A percentile compares a stretch with the other conserved stretches of the same genome.
These are phyloP conservation scores for Acacia acuminata DNA, from an alignment of 306 rosid genomes.

Conservation along the genomic window DNA sequence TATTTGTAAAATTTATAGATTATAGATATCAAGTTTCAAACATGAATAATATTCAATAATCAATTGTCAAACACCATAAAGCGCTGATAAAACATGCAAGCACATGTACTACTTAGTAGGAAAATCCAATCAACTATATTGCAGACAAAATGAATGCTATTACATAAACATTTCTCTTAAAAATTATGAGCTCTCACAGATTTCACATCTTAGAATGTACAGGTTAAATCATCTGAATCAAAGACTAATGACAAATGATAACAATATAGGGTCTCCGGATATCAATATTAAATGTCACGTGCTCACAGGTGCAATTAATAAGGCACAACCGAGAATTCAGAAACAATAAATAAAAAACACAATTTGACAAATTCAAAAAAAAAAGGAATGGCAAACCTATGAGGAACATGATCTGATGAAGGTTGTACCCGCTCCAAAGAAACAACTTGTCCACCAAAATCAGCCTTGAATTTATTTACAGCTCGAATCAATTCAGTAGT, in stretches of 20 bases:
- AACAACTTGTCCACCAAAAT: slow-evolving; percentile 90
- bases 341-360: neutral
- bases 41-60: neutral
- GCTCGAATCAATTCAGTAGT: slow-evolving; percentile 86
- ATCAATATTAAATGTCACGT: slow-evolving; percentile 7
- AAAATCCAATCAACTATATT: neutral
- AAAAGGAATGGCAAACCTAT: slow-evolving; percentile 54
- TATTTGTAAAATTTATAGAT: neutral
- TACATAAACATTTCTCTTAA: slow-evolving; percentile 17
- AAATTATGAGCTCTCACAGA: neutral
- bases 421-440: slow-evolving; percentile 96
- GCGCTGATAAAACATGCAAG: neutral
- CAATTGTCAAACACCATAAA: slow-evolving; percentile 4
- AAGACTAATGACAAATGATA: neutral
- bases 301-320: neutral
- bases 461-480: slow-evolving; percentile 86
- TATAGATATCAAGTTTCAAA: slow-evolving; percentile 16
- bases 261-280: slow-evolving; percentile 11
- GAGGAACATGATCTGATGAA: slow-evolving; percentile 96
- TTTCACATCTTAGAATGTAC: slow-evolving; percentile 12
- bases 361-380: neutral
- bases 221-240: slow-evolving; percentile 16
- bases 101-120: slow-evolving; percentile 1
- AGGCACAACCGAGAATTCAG: slow-evolving; percentile 2
- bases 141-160: slow-evolving; percentile 15